Evolutionary conservation across 345 rosid genomes (phyloP).

Genomic region (Bruguiera sexangula): DNA sequence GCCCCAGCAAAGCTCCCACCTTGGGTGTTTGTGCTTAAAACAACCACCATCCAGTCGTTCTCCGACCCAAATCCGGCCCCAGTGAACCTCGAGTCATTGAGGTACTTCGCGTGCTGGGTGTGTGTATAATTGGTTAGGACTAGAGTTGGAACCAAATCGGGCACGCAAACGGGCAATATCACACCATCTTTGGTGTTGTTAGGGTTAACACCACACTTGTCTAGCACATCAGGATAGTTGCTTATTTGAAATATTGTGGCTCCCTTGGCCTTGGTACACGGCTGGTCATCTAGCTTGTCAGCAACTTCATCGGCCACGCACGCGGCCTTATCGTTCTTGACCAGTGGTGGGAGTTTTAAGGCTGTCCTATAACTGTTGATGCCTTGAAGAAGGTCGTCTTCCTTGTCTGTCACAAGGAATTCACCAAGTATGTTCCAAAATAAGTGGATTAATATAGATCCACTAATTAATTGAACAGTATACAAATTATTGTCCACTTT

Average conservation of each 20-base stretch:
- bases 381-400: conserved; percentile 67
- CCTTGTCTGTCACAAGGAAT: conserved; percentile 39
- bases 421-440: neutral
- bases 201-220: conserved; percentile 53
- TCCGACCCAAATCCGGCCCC: conserved; percentile 68
- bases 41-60: conserved; percentile 76
- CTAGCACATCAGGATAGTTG: conserved; percentile 38
- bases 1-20: conserved; percentile 50
- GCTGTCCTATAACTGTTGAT: conserved; percentile 61
- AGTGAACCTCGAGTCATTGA: conserved; percentile 55
- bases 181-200: conserved; percentile 52
- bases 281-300: conserved; percentile 43
- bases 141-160: conserved; percentile 52
- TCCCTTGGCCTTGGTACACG: conserved; percentile 36
- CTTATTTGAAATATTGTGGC: conserved; percentile 32
- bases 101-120: conserved; percentile 38
- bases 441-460: too few relatives aligned
- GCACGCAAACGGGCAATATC: conserved; percentile 64
- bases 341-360: conserved; percentile 35
- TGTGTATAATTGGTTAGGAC: conserved; percentile 69
- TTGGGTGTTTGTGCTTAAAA: conserved; percentile 41
- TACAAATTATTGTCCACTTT: too few relatives aligned
- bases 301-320: conserved; percentile 66
- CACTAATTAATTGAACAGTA: too few relatives aligned
- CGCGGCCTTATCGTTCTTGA: conserved; percentile 51